These are phyloP conservation scores for Balamuthia mandrillaris DNA, from an alignment of 208 protist genomes.

Conservation along the genomic window DNA sequence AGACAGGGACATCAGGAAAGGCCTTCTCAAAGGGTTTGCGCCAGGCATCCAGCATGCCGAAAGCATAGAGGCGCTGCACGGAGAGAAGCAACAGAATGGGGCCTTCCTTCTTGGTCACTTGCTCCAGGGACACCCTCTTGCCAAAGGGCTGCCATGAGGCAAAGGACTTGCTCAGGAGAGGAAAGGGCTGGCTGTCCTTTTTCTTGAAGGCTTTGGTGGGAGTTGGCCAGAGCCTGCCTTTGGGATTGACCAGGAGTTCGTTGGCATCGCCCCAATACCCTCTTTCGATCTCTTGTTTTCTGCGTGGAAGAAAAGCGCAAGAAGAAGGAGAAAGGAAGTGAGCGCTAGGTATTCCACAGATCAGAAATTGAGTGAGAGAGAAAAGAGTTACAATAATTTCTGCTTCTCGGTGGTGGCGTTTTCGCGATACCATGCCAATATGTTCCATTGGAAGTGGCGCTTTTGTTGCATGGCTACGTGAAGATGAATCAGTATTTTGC, in stretches of 20 bases:
- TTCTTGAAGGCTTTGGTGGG: neutral
- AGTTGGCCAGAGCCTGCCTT: constrained; percentile 16
- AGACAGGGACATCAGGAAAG: neutral
- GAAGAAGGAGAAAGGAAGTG: neutral
- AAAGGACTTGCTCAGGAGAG: neutral
- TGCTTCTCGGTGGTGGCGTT: too few species aligned
- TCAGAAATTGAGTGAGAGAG: too few species aligned
- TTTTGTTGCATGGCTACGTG: too few species aligned
- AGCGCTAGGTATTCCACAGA: too few species aligned
- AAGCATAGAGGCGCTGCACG: neutral
- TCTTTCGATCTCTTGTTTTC: constrained; percentile 14
- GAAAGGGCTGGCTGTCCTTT: neutral
- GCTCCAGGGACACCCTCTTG: neutral
- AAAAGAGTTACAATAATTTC: too few species aligned
- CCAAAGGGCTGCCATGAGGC: neutral
- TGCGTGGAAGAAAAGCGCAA: constrained; percentile 25
- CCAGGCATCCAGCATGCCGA: constrained; percentile 4
- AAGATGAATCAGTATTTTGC: too few species aligned
- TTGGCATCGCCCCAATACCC: constrained; percentile 35
- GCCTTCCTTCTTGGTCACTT: neutral
- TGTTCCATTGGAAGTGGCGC: too few species aligned
- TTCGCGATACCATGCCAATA: too few species aligned
- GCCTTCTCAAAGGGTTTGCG: constrained; percentile 2
- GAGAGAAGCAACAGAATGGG: constrained; percentile 14
- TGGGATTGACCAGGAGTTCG: neutral